These are phyloP conservation scores for Pleochaeta shiraiana DNA, from an alignment of 2,329 filamentous ascomycete genomes.

Conservation along the genomic window DNA sequence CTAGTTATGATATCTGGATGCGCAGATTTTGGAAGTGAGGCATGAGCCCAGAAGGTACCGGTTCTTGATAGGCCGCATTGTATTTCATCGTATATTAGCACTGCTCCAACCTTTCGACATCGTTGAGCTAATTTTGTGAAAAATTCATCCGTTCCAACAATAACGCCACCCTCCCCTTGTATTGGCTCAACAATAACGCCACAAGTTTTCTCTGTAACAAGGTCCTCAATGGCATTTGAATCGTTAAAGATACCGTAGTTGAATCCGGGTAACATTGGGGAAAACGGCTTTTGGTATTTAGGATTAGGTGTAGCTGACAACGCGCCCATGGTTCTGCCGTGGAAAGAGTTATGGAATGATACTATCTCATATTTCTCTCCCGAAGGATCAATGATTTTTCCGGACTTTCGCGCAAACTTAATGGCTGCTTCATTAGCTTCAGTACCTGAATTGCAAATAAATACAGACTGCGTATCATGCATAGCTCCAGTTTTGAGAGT, in stretches of 20 bases:
- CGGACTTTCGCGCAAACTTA: slow-evolving; percentile 88
- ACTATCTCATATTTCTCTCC: slow-evolving; percentile 65
- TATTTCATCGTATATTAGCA: slow-evolving; percentile 92
- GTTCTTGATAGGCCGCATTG: slow-evolving; percentile 84
- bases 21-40: slow-evolving; percentile 46
- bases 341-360: slow-evolving; percentile 82
- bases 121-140: slow-evolving; percentile 61
- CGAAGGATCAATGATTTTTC: slow-evolving; percentile 49
- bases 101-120: slow-evolving; percentile 68
- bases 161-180: slow-evolving; percentile 88
- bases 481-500: slow-evolving; percentile 64
- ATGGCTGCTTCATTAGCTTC: slow-evolving; percentile 97
- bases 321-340: slow-evolving; percentile 88
- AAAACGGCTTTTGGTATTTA: slow-evolving; percentile 91
- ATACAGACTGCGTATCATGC: slow-evolving; percentile 58
- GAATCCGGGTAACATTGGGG: slow-evolving; percentile 91
- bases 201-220: slow-evolving; percentile 72
- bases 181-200: slow-evolving; percentile 95
- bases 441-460: slow-evolving; percentile 89
- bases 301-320: slow-evolving; percentile 94
- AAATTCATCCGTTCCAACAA: slow-evolving; percentile 65
- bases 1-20: slow-evolving; percentile 90
- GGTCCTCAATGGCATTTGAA: slow-evolving; percentile 40
- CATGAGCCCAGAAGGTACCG: slow-evolving; percentile 78
- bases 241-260: slow-evolving; percentile 75